These are phyloP conservation scores for Penicillium cataractarum DNA, from an alignment of 495 filamentous ascomycete genomes.

Conservation along the genomic window DNA sequence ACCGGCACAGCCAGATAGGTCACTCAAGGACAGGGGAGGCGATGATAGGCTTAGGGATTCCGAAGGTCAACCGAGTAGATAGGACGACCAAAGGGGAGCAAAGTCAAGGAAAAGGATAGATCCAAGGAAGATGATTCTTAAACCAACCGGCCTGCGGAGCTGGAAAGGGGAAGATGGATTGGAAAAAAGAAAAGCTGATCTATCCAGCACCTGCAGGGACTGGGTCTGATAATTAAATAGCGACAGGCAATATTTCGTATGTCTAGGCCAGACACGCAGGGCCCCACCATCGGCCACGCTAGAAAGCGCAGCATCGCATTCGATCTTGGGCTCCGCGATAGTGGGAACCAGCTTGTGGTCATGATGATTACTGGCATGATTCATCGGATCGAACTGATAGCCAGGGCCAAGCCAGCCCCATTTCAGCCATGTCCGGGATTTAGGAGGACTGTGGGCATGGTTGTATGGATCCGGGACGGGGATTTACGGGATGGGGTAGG, in stretches of 20 bases:
- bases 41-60: conserved; percentile 1
- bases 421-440: conserved; percentile 19
- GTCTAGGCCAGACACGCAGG: conserved; percentile 5
- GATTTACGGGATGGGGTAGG: conserved; percentile 24
- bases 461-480: conserved; percentile 22
- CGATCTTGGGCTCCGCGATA: conserved; percentile 27
- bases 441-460: conserved; percentile 11
- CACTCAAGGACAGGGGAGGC: not conserved
- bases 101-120: not conserved
- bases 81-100: not conserved
- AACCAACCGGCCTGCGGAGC: conserved; percentile 7
- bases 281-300: conserved; percentile 28
- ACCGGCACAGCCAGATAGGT: conserved; percentile 2
- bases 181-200: conserved; percentile 24
- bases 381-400: conserved; percentile 29
- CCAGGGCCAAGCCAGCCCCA: conserved; percentile 26
- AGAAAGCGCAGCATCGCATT: conserved; percentile 10
- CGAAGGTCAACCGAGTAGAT: not conserved
- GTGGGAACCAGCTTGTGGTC: conserved; percentile 23
- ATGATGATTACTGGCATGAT: conserved; percentile 31
- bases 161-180: conserved; percentile 12
- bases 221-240: conserved; percentile 31
- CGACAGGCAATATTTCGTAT: conserved; percentile 7
- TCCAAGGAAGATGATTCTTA: not conserved
- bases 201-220: conserved; percentile 31